A percentile compares a stretch with the other conserved stretches of the same genome.
These are phyloP conservation scores for Puccinia polysora DNA, from an alignment of 1,284 basidiomycete genomes.

Conservation along the genomic window DNA sequence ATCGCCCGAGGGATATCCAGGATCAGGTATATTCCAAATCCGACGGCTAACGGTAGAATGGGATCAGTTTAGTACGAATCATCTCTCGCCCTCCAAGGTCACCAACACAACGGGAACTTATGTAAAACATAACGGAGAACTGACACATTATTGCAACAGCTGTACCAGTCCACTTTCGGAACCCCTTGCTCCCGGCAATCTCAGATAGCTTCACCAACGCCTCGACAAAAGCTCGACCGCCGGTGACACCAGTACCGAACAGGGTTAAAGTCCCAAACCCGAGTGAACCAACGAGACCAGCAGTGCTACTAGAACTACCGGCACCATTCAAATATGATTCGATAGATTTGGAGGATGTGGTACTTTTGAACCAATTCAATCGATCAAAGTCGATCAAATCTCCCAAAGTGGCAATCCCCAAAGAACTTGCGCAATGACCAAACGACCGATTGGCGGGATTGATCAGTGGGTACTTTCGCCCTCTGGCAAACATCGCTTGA, in stretches of 20 bases:
- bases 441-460: neutral
- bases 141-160: constrained; percentile 65
- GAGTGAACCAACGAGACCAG: constrained; percentile 17
- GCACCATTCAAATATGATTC: constrained; percentile 6
- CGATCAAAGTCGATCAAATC: constrained; percentile 34
- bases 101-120: neutral
- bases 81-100: neutral
- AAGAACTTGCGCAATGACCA: constrained; percentile 7
- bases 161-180: constrained; percentile 82
- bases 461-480: constrained; percentile 46
- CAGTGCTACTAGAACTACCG: neutral
- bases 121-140: too few species aligned
- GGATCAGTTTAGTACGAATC: neutral
- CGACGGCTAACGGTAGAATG: constrained; percentile 58
- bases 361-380: constrained; percentile 25
- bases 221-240: constrained; percentile 64
- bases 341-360: constrained; percentile 12
- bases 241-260: constrained; percentile 73
- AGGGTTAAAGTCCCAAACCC: constrained; percentile 72
- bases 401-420: constrained; percentile 12
- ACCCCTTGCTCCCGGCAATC: constrained; percentile 72
- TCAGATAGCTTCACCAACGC: constrained; percentile 69
- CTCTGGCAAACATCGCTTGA: constrained; percentile 82
- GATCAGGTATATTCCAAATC: constrained; percentile 74
- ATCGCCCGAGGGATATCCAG: constrained; percentile 84